Base-by-base conservation (phyloP, 306 rosid species). In the Arachis hypogaea region DNA sequence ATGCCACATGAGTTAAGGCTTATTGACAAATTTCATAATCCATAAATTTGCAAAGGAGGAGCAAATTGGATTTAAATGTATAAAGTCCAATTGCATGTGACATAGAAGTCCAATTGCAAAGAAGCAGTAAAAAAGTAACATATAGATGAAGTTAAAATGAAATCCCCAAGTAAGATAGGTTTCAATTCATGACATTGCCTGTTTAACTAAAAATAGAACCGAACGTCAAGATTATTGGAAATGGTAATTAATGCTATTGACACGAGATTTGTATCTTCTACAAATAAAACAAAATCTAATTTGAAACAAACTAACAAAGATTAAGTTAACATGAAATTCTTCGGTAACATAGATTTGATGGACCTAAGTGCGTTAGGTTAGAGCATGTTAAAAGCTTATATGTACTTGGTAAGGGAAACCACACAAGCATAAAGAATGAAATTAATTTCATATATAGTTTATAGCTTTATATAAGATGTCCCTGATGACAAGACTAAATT, bases 301-400 rank as follows among this genome's bases (percentile, higher is more conserved):
- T 78, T 82, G 87, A 74, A 79, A 93, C 90, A 85, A 16, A 16
- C 16, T 16, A 16, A 16, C 16, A 16, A 16, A 16, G 16, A 16
- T 16, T 16, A 16, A 16, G 16, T 16, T 16, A 16, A 16, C 16
- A 16, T 16, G 16, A 16, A 16, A 16, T 16, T 16, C 16, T 16
- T 16, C 16, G 16, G 96, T 89, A 82, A 84, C 85, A 84, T 83
- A 84, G 83, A 83, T 87, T 59, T 75, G 84, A 69, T 73, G 77
- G 54, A 80, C 90, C 89, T 88, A 88, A 84, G 84, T 82, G 85
- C 88, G 89, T 86, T 86, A 85, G 80, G 87, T 78, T 82, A 88
- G 85, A 85, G 89, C 85, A 82, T 74, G 96, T 85, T 82, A 81
- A 85, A 74, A 87, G 77, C 81, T 86, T 71, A 68, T 76, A 83